Base-by-base conservation (phyloP, 2,329 filamentous ascomycete genomes). In the Thelonectria discophora region DNA sequence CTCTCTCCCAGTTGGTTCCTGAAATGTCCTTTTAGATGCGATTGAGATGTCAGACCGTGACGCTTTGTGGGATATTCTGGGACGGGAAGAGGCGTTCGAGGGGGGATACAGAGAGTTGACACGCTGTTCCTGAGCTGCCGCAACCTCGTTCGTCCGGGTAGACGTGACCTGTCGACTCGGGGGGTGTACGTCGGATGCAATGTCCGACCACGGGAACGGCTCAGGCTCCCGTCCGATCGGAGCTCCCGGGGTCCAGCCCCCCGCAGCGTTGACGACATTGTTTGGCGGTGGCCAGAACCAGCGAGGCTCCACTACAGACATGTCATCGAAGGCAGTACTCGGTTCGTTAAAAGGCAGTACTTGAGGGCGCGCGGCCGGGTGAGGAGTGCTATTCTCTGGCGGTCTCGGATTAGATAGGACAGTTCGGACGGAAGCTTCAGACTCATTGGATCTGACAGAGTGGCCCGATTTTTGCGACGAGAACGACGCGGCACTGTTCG, bases 371-470 rank as follows among this genome's bases (percentile, higher is more conserved):
- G 47, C 24, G 9, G 62, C 67, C 17, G 69, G 73, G 57, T 75
- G 72, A 6, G 74, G 73, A 0, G 73, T 76, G 57, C 72, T 74
- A 1, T 75, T 72, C 37, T 74, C 72, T 3, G 73, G 73, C 0
- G 70, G 68, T 8, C 72, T 62, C 4, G 66, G 71, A 37, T 73
- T 74, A 15, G 73, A 71, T 2, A 55, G 60, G 4, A 74, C 21
- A 9, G 73, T 74, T 27, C 54, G 34, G 0, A 27, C 48, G 1
- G 73, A 75, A 2, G 63, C 68, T 2, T 59, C 64, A 5, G 72
- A 75, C 11, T 60, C 40, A 39, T 64, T 64, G 0, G 71, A 73
- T 15, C 51, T 66, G 39, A 42, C 17, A 39, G 42, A 21, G 24
- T 24, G 24, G 4, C 24, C 24, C 3, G 32, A 34, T 9, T 11